Evolutionary conservation across 2,329 filamentous ascomycete genomes (phyloP).

Genomic region (Penicillium rolfsii): DNA sequence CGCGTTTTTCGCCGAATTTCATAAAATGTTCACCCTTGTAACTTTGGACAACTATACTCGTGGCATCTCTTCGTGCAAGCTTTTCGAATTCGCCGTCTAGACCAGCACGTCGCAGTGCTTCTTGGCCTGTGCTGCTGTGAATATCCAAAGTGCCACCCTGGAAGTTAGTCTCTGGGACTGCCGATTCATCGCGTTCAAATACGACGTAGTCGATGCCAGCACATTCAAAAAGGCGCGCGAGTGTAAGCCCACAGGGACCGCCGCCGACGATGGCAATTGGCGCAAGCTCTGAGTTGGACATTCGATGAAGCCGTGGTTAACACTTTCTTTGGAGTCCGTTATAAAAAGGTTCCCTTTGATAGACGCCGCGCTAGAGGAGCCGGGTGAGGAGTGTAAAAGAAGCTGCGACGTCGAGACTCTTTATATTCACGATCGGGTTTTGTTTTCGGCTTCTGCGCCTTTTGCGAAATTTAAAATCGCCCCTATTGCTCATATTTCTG

Average conservation of each 20-base stretch:
- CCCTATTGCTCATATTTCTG: neutral
- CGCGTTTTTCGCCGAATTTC: slow-evolving; percentile 27
- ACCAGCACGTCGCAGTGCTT: slow-evolving; percentile 26
- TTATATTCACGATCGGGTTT: neutral
- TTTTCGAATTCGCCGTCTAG: slow-evolving; percentile 24
- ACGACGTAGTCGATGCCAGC: slow-evolving; percentile 24
- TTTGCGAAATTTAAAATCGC: slow-evolving; percentile 1
- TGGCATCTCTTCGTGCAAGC: slow-evolving; percentile 23
- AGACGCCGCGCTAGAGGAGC: neutral
- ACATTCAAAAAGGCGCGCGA: slow-evolving; percentile 25
- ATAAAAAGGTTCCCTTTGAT: too few relatives aligned
- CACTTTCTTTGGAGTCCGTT: neutral
- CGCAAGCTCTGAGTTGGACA: slow-evolving; percentile 6
- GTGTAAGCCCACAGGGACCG: slow-evolving; percentile 23
- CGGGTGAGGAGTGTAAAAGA: neutral
- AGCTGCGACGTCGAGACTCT: neutral
- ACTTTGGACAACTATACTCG: slow-evolving; percentile 16
- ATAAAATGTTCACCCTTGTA: slow-evolving; percentile 1
- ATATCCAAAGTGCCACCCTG: slow-evolving; percentile 31
- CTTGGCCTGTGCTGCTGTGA: slow-evolving; percentile 24
- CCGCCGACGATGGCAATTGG: slow-evolving; percentile 28
- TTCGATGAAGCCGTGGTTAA: neutral
- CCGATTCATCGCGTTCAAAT: slow-evolving; percentile 21
- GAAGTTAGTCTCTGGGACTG: slow-evolving; percentile 7
- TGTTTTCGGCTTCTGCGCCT: neutral